Evolutionary conservation across 805 yeast genomes (phyloP).

Genomic region (Pichia nanzhaoensis): DNA sequence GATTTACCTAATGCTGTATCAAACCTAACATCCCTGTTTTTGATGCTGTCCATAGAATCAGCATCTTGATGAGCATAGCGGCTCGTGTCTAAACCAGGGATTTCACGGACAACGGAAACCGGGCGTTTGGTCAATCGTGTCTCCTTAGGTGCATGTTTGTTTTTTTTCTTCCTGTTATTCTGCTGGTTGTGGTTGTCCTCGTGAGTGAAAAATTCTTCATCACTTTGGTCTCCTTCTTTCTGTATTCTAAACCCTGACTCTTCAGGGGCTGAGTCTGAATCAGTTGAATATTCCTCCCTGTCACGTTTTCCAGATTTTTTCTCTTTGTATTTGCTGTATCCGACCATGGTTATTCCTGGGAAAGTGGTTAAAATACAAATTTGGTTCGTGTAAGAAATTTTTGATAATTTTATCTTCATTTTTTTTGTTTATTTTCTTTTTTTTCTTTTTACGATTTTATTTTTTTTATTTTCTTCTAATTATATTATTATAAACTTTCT

Average conservation of each 20-base stretch:
- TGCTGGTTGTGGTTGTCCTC: background rate
- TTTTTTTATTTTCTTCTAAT: background rate
- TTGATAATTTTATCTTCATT: no score
- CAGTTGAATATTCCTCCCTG: constrained; percentile 11
- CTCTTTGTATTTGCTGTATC: no score
- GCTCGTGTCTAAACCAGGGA: constrained; percentile 53
- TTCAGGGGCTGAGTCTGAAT: constrained; percentile 19
- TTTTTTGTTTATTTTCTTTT: no score
- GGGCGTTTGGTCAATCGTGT: constrained; percentile 58
- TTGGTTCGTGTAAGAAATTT: no score
- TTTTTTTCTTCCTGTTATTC: constrained; percentile 34
- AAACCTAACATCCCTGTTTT: constrained; percentile 71
- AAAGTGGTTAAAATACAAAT: no score
- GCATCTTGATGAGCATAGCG: constrained; percentile 3
- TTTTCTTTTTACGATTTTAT: background rate
- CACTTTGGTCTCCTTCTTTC: constrained; percentile 8
- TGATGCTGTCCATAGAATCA: constrained; percentile 2
- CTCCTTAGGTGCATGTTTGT: constrained; percentile 87
- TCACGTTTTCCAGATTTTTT: background rate
- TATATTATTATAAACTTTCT: background rate
- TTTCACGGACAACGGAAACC: constrained; percentile 62
- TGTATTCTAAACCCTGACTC: constrained; percentile 19
- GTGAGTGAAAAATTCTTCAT: constrained; percentile 30
- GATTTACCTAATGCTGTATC: constrained; percentile 79
- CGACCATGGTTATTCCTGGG: no score